Conservation (phyloP, 768 basidiomycete species). For the Trametes coccinea region DNA sequence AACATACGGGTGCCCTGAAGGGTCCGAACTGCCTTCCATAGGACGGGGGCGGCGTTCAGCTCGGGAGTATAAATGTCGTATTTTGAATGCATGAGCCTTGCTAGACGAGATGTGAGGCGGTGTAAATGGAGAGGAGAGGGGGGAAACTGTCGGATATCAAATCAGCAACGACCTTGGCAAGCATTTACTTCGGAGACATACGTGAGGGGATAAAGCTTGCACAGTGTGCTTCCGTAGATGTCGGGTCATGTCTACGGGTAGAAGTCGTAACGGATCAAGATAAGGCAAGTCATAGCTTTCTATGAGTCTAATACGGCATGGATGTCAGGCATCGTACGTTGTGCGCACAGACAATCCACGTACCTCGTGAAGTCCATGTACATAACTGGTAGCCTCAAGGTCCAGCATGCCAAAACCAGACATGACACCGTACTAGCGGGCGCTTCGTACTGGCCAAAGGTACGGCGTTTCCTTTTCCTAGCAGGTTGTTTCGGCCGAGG, state of each 20-base stretch:
- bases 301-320: slow-evolving; percentile 51
- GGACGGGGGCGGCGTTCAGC: slow-evolving; percentile 68
- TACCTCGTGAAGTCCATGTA: slow-evolving; percentile 77
- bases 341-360: slow-evolving; percentile 25
- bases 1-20: slow-evolving; percentile 77
- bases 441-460: slow-evolving; percentile 36
- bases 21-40: slow-evolving; percentile 72
- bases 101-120: slow-evolving; percentile 59
- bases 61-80: slow-evolving; percentile 72
- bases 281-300: slow-evolving; percentile 80
- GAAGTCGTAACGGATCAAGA: slow-evolving; percentile 62
- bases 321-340: not conserved
- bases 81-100: slow-evolving; percentile 48
- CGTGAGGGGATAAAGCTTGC: slow-evolving; percentile 69
- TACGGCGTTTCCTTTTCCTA: slow-evolving; percentile 20
- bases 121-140: slow-evolving; percentile 63
- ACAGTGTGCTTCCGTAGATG: slow-evolving; percentile 75
- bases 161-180: not conserved
- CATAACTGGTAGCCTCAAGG: slow-evolving; percentile 71
- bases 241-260: slow-evolving; percentile 59
- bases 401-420: slow-evolving; percentile 77
- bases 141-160: slow-evolving; percentile 49
- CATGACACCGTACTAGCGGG: slow-evolving; percentile 62
- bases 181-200: slow-evolving; percentile 37
- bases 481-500: not conserved